Evolutionary conservation across 257 asterid genomes (phyloP).

Genomic region (Fraxinus anomala): DNA sequence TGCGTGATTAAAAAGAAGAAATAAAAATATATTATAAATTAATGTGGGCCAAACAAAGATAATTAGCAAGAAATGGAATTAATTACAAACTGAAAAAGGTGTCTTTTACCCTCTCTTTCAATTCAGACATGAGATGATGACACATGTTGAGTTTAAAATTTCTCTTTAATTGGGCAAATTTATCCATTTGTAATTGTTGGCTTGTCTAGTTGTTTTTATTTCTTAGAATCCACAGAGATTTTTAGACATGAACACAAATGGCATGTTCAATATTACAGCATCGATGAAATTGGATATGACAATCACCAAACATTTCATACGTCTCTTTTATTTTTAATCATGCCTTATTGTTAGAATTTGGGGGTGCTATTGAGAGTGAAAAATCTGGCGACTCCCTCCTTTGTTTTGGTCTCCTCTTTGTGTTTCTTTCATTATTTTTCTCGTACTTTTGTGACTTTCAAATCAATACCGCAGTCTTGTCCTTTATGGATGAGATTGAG

Average conservation of each 20-base stretch:
- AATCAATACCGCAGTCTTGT: too few relatives aligned
- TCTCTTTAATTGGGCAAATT: background rate
- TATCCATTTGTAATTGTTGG: background rate
- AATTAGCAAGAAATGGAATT: constrained; percentile 4
- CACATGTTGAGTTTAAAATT: background rate
- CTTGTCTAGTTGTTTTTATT: background rate
- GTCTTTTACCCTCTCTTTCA: constrained; percentile 17
- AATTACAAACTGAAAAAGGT: background rate
- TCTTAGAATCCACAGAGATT: background rate
- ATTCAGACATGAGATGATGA: constrained; percentile 15
- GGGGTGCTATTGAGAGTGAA: too few relatives aligned
- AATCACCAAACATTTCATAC: background rate
- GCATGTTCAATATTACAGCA: background rate
- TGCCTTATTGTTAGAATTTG: too few relatives aligned
- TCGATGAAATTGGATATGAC: background rate
- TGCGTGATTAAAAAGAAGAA: too few relatives aligned
- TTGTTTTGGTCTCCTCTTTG: too few relatives aligned
- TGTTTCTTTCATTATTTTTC: too few relatives aligned
- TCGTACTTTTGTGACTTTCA: too few relatives aligned
- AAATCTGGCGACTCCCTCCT: too few relatives aligned
- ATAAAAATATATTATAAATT: too few relatives aligned
- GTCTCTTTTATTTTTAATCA: background rate
- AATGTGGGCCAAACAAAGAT: background rate
- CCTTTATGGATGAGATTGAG: too few relatives aligned
- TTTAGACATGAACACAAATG: background rate